phyloP scores from a whole-genome alignment of 1,139 yeast species.

The Magnusiomyces fungicola region DNA sequence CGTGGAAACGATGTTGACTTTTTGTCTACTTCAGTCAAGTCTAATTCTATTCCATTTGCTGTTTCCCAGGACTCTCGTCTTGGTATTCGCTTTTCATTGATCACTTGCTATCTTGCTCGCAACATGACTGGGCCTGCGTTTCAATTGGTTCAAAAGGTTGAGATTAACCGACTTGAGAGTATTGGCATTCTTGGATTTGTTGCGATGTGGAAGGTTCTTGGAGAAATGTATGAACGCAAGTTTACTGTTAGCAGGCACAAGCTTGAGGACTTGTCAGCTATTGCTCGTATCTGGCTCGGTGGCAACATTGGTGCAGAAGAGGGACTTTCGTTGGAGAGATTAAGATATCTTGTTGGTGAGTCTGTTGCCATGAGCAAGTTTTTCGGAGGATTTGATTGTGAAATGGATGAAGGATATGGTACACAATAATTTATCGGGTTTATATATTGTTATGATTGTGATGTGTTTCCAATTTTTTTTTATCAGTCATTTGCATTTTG shows the following conservation, averaged over 20 bases:
- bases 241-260: slow-evolving; percentile 9
- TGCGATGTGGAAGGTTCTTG: slow-evolving; percentile 23
- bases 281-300: slow-evolving; percentile 34
- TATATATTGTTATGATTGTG: no score
- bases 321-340: slow-evolving; percentile 26
- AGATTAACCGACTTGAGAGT: slow-evolving; percentile 20
- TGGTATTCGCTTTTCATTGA: slow-evolving; percentile 26
- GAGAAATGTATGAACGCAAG: slow-evolving; percentile 16
- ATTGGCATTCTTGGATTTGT: slow-evolving; percentile 33
- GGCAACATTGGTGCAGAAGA: slow-evolving; percentile 30
- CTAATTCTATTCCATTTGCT: slow-evolving; percentile 10
- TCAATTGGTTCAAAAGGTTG: slow-evolving; percentile 19
- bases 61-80: slow-evolving; percentile 25
- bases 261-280: slow-evolving; percentile 22
- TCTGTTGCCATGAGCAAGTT: slow-evolving; percentile 27
- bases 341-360: slow-evolving; percentile 30
- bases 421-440: slow-evolving; percentile 19
- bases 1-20: slow-evolving; percentile 6
- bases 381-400: slow-evolving; percentile 27
- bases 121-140: slow-evolving; percentile 19
- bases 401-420: slow-evolving; percentile 25
- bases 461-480: no score
- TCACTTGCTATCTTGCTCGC: slow-evolving; percentile 20
- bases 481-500: no score
- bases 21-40: slow-evolving; percentile 15